phyloP scores from a whole-genome alignment of 495 filamentous ascomycete species.

The Jackrogersella minutella region DNA sequence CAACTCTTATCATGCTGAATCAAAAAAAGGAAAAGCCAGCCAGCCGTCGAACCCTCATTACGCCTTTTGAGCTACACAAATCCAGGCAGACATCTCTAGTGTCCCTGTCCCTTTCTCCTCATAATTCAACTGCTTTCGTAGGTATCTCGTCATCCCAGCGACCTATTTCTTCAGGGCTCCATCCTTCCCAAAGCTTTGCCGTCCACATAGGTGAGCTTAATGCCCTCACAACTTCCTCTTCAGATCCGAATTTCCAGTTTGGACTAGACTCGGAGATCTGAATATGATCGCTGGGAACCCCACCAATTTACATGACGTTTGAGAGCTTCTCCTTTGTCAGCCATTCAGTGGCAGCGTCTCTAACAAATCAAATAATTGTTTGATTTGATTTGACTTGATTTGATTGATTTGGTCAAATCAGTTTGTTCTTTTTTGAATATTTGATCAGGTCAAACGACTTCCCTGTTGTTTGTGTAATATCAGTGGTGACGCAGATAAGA shows the following conservation, averaged over 20 bases:
- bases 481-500: no score
- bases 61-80: slow-evolving; percentile 50
- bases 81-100: slow-evolving; percentile 61
- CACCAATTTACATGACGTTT: slow-evolving; percentile 24
- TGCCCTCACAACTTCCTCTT: slow-evolving; percentile 8
- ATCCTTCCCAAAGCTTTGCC: slow-evolving; percentile 38
- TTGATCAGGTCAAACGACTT: no score
- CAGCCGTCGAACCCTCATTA: neutral
- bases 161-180: slow-evolving; percentile 41
- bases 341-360: slow-evolving; percentile 36
- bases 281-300: slow-evolving; percentile 21
- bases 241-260: slow-evolving; percentile 32
- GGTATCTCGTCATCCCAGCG: slow-evolving; percentile 40
- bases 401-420: no score
- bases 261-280: slow-evolving; percentile 16
- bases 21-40: no score
- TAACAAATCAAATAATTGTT: no score
- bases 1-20: no score
- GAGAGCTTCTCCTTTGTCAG: slow-evolving; percentile 33
- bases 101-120: slow-evolving; percentile 55
- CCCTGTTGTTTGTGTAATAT: no score
- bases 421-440: no score
- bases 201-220: slow-evolving; percentile 41
- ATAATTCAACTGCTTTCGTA: slow-evolving; percentile 46
- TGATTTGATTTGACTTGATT: no score